Conservation (phyloP, 371 early-diverging fungal genomes). For the Mortierella sp. region DNA sequence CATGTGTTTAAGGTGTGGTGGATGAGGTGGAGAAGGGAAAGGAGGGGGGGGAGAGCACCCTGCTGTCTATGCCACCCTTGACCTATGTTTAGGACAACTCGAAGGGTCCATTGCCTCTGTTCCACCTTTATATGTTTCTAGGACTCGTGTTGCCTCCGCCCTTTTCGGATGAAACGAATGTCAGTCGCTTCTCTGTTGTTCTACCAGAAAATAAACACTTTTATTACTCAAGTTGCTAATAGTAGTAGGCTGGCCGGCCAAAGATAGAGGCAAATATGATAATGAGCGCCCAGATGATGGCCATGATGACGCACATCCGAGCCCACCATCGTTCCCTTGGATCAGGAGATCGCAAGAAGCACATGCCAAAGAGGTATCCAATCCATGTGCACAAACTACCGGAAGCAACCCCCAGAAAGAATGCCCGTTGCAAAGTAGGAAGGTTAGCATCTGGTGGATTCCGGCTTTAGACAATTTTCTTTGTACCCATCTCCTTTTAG, state of each 20-base stretch:
- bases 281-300: constrained; percentile 21
- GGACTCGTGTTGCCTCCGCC: too few species aligned
- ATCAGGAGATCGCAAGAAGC: constrained; percentile 19
- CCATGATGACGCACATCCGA: constrained; percentile 26
- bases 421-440: neutral
- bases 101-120: too few species aligned
- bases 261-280: constrained; percentile 33
- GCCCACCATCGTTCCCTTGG: constrained; percentile 35
- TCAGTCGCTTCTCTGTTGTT: too few species aligned
- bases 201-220: neutral
- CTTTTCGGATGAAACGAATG: too few species aligned
- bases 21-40: too few species aligned
- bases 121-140: too few species aligned
- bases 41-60: too few species aligned
- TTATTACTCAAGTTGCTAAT: too few species aligned
- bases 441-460: neutral
- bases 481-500: neutral
- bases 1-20: too few species aligned
- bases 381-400: constrained; percentile 31
- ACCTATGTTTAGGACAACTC: too few species aligned
- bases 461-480: neutral
- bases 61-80: too few species aligned
- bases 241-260: neutral
- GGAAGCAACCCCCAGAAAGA: neutral
- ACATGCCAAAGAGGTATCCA: constrained; percentile 41